Evolutionary conservation across 345 rosid genomes (phyloP).

Genomic region (Reutealis trisperma): DNA sequence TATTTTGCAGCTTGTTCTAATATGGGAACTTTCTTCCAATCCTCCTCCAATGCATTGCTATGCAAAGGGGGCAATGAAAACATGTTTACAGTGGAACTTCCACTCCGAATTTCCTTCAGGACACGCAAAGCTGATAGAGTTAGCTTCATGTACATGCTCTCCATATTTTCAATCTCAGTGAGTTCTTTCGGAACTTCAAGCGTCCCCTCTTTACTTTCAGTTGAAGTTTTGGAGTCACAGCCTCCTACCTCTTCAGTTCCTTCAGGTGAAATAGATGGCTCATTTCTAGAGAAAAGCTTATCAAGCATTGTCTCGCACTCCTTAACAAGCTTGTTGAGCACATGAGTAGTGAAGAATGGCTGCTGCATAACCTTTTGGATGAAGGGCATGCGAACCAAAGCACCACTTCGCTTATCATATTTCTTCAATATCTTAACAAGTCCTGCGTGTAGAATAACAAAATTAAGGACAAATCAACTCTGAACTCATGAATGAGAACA

Average conservation of each 20-base stretch:
- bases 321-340: slow-evolving; percentile 77
- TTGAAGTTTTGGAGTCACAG: slow-evolving; percentile 35
- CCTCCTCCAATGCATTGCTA: neutral
- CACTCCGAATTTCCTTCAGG: slow-evolving; percentile 71
- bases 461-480: neutral
- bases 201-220: slow-evolving; percentile 19
- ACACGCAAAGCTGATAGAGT: slow-evolving; percentile 70
- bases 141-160: slow-evolving; percentile 77
- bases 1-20: slow-evolving; percentile 18
- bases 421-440: slow-evolving; percentile 92
- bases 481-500: neutral
- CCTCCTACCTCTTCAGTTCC: slow-evolving; percentile 27
- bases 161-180: slow-evolving; percentile 59
- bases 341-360: slow-evolving; percentile 90
- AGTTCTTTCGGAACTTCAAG: slow-evolving; percentile 55
- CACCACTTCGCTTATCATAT: slow-evolving; percentile 94
- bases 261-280: slow-evolving; percentile 30
- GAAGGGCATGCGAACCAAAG: slow-evolving; percentile 83
- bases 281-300: slow-evolving; percentile 46
- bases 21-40: slow-evolving; percentile 22
- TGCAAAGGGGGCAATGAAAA: slow-evolving; percentile 91
- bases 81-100: slow-evolving; percentile 82
- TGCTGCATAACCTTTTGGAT: slow-evolving; percentile 90
- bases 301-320: slow-evolving; percentile 85
- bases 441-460: slow-evolving; percentile 45